A percentile compares a stretch with the other conserved stretches of the same genome.
Conservation (phyloP, 208 protist species). For the Trypanosoma congolense region DNA sequence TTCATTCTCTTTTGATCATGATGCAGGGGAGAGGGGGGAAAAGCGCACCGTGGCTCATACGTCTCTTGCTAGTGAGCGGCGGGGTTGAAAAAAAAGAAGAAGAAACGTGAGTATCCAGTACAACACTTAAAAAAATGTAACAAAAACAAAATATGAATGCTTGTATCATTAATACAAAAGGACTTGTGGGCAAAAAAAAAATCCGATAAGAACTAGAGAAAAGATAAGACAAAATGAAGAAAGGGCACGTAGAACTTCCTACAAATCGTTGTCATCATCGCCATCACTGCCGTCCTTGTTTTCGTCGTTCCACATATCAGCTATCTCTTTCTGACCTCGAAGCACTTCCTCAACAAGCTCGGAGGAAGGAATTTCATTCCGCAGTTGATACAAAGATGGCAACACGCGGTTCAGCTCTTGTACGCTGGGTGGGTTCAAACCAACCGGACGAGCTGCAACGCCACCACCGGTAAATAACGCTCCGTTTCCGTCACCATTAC, state of each 20-base stretch:
- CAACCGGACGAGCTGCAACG: not conserved
- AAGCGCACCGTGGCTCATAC: no score
- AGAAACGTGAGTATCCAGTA: no score
- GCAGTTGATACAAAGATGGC: slow-evolving; percentile 50
- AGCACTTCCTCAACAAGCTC: not conserved
- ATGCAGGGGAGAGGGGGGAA: no score
- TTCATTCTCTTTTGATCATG: no score
- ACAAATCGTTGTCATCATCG: slow-evolving; percentile 1
- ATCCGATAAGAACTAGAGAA: no score
- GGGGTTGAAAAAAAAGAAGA: no score
- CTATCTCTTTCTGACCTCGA: not conserved
- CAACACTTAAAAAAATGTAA: no score
- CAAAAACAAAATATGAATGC: no score
- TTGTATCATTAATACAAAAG: no score
- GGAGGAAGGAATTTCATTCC: slow-evolving; percentile 58
- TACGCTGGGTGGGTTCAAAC: slow-evolving; percentile 9
- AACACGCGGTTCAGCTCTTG: slow-evolving; percentile 31
- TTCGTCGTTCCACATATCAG: not conserved
- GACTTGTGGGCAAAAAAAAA: no score
- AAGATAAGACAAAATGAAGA: no score
- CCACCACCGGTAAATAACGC: not conserved
- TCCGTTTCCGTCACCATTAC: not conserved
- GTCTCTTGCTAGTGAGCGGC: no score
- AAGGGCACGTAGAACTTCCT: not conserved
- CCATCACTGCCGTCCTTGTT: not conserved